These are phyloP conservation scores for Rhizopogon vulgaris DNA, from an alignment of 768 basidiomycete species.

Conservation along the genomic window DNA sequence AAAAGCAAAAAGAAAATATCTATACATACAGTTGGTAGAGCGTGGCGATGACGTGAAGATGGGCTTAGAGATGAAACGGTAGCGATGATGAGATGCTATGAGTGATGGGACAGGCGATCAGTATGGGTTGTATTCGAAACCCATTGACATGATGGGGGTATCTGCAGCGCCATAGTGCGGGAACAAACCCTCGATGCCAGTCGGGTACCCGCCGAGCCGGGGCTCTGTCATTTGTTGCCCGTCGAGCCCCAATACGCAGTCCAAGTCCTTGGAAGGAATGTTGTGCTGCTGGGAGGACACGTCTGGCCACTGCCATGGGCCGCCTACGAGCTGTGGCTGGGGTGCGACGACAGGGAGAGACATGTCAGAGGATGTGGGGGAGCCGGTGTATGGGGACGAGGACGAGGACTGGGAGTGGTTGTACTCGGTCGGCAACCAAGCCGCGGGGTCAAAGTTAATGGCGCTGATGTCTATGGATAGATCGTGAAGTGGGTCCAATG, in stretches of 20 bases:
- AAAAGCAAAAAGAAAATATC: slow-evolving; percentile 1
- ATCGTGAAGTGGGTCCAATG: slow-evolving; percentile 21
- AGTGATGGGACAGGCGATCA: not conserved
- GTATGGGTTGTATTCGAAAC: not conserved
- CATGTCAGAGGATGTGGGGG: slow-evolving; percentile 28
- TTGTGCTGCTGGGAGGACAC: not conserved
- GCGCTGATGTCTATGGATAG: slow-evolving; percentile 3
- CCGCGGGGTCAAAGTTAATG: slow-evolving; percentile 5
- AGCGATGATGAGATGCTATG: no score
- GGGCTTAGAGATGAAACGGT: not conserved
- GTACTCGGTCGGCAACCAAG: slow-evolving; percentile 10
- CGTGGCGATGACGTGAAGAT: not conserved
- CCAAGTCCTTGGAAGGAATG: not conserved
- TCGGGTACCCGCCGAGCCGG: slow-evolving; percentile 1
- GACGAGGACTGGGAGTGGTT: slow-evolving; percentile 28
- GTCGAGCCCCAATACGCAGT: no score
- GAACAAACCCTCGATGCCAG: slow-evolving; percentile 3
- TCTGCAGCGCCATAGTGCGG: not conserved
- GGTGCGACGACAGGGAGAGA: slow-evolving; percentile 23
- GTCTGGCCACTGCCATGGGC: slow-evolving; percentile 17
- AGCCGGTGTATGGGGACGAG: slow-evolving; percentile 38
- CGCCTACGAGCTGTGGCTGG: slow-evolving; percentile 13
- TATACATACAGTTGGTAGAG: slow-evolving; percentile 3
- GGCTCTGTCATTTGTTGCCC: not conserved
- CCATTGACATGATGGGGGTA: not conserved